A percentile compares a stretch with the other conserved stretches of the same genome.
Evolutionary conservation across 2,329 filamentous ascomycete species (phyloP).

Genomic region (Aspergillus flavus): DNA sequence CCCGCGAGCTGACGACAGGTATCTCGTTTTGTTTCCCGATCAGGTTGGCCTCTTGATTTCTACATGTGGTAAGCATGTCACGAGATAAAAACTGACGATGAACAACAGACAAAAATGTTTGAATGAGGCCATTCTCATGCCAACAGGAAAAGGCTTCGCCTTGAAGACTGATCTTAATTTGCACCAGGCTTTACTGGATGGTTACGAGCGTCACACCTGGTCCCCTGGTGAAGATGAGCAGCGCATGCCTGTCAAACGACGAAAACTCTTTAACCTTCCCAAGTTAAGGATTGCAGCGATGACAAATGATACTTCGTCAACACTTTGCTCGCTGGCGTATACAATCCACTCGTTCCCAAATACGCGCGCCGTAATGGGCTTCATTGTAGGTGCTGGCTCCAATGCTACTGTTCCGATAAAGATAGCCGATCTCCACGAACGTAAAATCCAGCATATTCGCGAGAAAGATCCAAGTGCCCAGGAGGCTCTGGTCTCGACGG

Average conservation of each 20-base stretch:
- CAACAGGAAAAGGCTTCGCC: slow-evolving; percentile 57
- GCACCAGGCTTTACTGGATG: slow-evolving; percentile 36
- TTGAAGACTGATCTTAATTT: slow-evolving; percentile 38
- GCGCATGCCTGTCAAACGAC: slow-evolving; percentile 30
- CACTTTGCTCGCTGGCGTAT: slow-evolving; percentile 75
- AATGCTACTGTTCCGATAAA: slow-evolving; percentile 75
- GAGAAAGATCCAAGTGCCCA: slow-evolving; percentile 51
- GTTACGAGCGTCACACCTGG: slow-evolving; percentile 47
- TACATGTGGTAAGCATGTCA: neutral
- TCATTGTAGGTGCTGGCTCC: slow-evolving; percentile 76
- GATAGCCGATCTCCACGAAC: slow-evolving; percentile 60
- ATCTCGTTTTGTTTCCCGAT: slow-evolving; percentile 49
- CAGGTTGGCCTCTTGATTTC: slow-evolving; percentile 31
- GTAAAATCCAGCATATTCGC: slow-evolving; percentile 57
- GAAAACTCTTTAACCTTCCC: slow-evolving; percentile 53
- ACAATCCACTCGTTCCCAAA: slow-evolving; percentile 60
- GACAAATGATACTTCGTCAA: slow-evolving; percentile 76
- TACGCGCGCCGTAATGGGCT: slow-evolving; percentile 70
- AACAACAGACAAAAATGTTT: slow-evolving; percentile 47
- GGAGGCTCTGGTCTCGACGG: slow-evolving; percentile 73
- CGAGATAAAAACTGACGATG: slow-evolving; percentile 1
- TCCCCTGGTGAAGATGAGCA: slow-evolving; percentile 27
- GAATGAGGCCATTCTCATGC: slow-evolving; percentile 54
- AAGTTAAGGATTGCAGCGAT: slow-evolving; percentile 70
- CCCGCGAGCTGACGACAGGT: slow-evolving; percentile 41